These are phyloP conservation scores for Kuraishia capsulata DNA, from an alignment of 805 yeast species.

Conservation along the genomic window DNA sequence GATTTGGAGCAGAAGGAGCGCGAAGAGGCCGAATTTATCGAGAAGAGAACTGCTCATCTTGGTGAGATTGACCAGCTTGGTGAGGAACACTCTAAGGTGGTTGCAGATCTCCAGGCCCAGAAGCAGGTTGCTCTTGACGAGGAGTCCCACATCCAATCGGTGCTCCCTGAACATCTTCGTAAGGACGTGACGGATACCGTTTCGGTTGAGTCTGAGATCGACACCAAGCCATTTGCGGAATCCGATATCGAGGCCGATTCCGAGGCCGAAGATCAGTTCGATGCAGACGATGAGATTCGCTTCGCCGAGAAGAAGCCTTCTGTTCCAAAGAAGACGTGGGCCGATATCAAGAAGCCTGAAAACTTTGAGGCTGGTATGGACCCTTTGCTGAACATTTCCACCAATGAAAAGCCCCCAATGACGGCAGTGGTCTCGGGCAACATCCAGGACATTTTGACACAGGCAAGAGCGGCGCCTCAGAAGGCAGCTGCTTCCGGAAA, in stretches of 20 bases:
- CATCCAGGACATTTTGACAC: conserved; percentile 2
- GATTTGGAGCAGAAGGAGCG: conserved; percentile 19
- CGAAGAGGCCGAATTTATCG: conserved; percentile 17
- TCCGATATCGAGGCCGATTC: conserved; percentile 13
- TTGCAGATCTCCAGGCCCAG: conserved; percentile 23
- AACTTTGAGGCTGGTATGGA: conserved; percentile 11
- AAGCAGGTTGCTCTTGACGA: conserved; percentile 29
- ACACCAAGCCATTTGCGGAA: conserved; percentile 17
- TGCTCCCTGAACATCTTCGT: conserved; percentile 44
- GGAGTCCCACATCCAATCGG: conserved; percentile 36
- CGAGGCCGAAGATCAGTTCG: conserved; percentile 14
- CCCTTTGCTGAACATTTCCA: conserved; percentile 12
- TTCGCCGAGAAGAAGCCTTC: conserved; percentile 13
- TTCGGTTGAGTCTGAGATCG: conserved; percentile 18
- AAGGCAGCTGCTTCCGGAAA: conserved; percentile 4
- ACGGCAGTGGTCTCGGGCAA: conserved; percentile 14
- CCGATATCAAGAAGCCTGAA: conserved; percentile 16
- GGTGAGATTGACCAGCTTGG: conserved; percentile 32
- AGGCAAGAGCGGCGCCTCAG: conserved; percentile 3
- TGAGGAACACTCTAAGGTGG: conserved; percentile 26
- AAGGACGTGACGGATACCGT: conserved; percentile 18
- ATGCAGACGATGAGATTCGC: conserved; percentile 17
- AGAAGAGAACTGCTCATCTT: conserved; percentile 27
- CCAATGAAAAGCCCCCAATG: conserved; percentile 29
- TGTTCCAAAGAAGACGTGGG: conserved; percentile 18